Conservation (phyloP, 257 asterid genomes). For the Fraxinus anomala region DNA sequence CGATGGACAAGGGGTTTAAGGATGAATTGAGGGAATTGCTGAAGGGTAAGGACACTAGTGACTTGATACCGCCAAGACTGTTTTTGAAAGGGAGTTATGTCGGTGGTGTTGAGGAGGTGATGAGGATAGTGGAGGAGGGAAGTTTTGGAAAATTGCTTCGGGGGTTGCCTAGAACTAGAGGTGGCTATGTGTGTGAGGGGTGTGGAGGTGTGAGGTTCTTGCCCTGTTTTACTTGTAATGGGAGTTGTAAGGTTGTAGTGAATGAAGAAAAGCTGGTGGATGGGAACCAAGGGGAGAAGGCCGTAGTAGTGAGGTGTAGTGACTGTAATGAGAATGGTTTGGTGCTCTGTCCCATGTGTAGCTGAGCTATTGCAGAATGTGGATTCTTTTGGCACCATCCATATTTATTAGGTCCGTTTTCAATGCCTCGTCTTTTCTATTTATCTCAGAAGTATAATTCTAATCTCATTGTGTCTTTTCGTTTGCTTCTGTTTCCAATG, state of each 20-base stretch:
- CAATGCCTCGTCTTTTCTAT: neutral
- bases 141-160: slow-evolving; percentile 50
- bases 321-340: slow-evolving; percentile 84
- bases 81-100: slow-evolving; percentile 76
- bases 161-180: slow-evolving; percentile 58
- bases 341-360: slow-evolving; percentile 72
- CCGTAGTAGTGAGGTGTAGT: slow-evolving; percentile 52
- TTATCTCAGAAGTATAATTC: neutral
- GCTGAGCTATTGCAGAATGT: slow-evolving; percentile 32
- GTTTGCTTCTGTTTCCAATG: neutral
- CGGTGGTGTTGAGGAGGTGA: slow-evolving; percentile 79
- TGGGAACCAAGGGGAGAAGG: slow-evolving; percentile 33
- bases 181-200: slow-evolving; percentile 67
- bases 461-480: neutral
- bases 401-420: slow-evolving; percentile 26
- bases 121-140: slow-evolving; percentile 71
- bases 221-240: slow-evolving; percentile 75
- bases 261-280: slow-evolving; percentile 23
- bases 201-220: slow-evolving; percentile 79
- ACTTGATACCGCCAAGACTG: slow-evolving; percentile 68
- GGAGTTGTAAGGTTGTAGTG: slow-evolving; percentile 70
- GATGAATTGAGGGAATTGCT: slow-evolving; percentile 66
- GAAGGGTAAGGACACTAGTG: slow-evolving; percentile 46
- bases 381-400: slow-evolving; percentile 14
- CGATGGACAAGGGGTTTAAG: slow-evolving; percentile 80